Percentiles rank a stretch among this genome's conserved stretches.
These are phyloP conservation scores for Stereum hirsutum DNA, from an alignment of 1,284 basidiomycete genomes.

Conservation along the genomic window DNA sequence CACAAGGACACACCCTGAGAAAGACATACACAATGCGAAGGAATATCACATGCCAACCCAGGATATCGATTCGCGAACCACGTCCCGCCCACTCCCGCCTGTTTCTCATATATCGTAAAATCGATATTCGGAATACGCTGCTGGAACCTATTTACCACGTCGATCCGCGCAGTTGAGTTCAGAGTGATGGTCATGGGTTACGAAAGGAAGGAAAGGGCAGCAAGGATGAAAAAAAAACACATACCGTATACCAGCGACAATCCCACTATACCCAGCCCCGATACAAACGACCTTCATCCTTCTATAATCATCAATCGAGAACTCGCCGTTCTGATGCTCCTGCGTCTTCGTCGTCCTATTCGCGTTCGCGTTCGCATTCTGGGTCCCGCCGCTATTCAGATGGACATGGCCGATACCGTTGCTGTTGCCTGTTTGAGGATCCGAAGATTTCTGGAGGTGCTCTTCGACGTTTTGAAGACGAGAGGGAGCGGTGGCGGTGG, in stretches of 20 bases:
- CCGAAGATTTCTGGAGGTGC: no score
- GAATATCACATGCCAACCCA: slow-evolving; percentile 45
- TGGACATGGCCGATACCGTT: no score
- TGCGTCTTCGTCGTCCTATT: not conserved
- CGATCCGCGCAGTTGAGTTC: not conserved
- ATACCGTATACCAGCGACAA: slow-evolving; percentile 43
- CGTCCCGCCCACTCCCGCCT: slow-evolving; percentile 47
- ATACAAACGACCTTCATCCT: slow-evolving; percentile 40
- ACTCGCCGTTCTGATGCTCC: slow-evolving; percentile 11
- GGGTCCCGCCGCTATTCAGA: not conserved
- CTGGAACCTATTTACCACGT: slow-evolving; percentile 33
- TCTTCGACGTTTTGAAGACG: no score
- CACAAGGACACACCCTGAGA: not conserved
- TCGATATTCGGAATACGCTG: slow-evolving; percentile 46
- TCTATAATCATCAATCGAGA: slow-evolving; percentile 34
- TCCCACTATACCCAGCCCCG: slow-evolving; percentile 43
- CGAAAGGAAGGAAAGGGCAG: not conserved
- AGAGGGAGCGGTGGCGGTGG: no score
- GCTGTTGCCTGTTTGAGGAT: no score
- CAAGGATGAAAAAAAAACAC: slow-evolving; percentile 1
- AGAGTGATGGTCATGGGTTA: slow-evolving; percentile 22
- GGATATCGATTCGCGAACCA: slow-evolving; percentile 38
- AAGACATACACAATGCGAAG: slow-evolving; percentile 36
- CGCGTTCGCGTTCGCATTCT: not conserved
- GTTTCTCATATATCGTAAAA: slow-evolving; percentile 53